These are phyloP conservation scores for Wickerhamomyces rabaulensis DNA, from an alignment of 805 yeast species.

Conservation along the genomic window DNA sequence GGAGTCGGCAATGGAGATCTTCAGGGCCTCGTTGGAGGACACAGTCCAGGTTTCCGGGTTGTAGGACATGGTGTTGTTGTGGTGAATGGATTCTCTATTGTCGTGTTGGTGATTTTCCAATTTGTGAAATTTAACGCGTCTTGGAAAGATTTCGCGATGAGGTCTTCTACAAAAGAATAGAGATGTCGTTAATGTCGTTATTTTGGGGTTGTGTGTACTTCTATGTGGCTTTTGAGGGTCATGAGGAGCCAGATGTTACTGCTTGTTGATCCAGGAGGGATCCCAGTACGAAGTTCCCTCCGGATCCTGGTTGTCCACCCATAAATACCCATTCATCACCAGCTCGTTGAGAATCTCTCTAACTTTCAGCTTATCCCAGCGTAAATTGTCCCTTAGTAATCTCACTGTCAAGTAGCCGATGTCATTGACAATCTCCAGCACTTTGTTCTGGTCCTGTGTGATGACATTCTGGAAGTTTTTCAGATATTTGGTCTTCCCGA, in stretches of 20 bases:
- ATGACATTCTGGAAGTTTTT: slow-evolving; percentile 61
- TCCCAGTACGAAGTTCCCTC: slow-evolving; percentile 59
- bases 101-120: too few relatives aligned
- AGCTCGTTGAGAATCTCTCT: slow-evolving; percentile 65
- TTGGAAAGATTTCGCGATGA: not conserved
- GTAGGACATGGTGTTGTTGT: slow-evolving; percentile 24
- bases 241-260: too few relatives aligned
- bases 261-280: slow-evolving; percentile 57
- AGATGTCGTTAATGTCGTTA: too few relatives aligned
- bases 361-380: slow-evolving; percentile 66
- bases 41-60: slow-evolving; percentile 72
- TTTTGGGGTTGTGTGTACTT: too few relatives aligned
- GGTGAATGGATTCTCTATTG: too few relatives aligned
- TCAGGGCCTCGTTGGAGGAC: slow-evolving; percentile 64
- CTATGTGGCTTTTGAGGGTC: not conserved
- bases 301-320: slow-evolving; percentile 62
- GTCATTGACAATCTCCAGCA: slow-evolving; percentile 71
- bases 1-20: slow-evolving; percentile 54
- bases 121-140: too few relatives aligned
- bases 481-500: slow-evolving; percentile 45
- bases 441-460: slow-evolving; percentile 60
- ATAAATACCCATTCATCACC: slow-evolving; percentile 75
- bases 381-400: slow-evolving; percentile 64
- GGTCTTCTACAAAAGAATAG: too few relatives aligned
- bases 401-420: slow-evolving; percentile 68